phyloP scores from a whole-genome alignment of 2,329 filamentous ascomycete species.

The Tothia fuscella region DNA sequence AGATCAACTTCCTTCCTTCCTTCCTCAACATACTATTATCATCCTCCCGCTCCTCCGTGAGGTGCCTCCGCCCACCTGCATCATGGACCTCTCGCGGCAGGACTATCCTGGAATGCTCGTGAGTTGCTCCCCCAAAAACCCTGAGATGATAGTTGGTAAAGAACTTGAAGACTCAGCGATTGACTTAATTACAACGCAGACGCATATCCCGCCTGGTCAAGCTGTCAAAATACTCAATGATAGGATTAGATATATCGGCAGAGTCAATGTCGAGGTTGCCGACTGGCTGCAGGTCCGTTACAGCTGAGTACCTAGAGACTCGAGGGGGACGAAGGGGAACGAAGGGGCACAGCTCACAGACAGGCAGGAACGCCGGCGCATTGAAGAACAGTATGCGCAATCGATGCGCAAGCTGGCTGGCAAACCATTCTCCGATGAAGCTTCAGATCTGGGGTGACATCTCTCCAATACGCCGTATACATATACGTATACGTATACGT shows the following conservation, averaged over 20 bases:
- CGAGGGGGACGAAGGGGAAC: too few species aligned
- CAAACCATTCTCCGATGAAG: constrained; percentile 60
- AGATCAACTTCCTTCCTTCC: too few species aligned
- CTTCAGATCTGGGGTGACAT: constrained; percentile 75
- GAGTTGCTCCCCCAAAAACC: constrained; percentile 29
- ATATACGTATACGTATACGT: not conserved
- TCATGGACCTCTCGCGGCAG: constrained; percentile 59
- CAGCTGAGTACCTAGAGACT: too few species aligned
- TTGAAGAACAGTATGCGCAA: constrained; percentile 82
- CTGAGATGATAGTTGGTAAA: too few species aligned
- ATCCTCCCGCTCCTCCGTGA: not conserved
- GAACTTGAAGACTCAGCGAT: constrained; percentile 2
- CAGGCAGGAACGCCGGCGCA: constrained; percentile 71
- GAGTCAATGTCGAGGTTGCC: constrained; percentile 80
- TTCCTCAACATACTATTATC: not conserved
- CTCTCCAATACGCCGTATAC: not conserved
- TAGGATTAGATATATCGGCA: constrained; percentile 74
- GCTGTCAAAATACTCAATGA: constrained; percentile 75
- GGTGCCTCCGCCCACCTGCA: not conserved
- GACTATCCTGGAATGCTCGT: constrained; percentile 96
- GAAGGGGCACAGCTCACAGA: constrained; percentile 7
- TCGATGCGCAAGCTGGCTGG: constrained; percentile 70
- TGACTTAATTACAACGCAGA: constrained; percentile 38
- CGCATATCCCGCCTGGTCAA: constrained; percentile 66
- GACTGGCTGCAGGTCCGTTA: constrained; percentile 83